Evolutionary conservation across 257 asterid species (phyloP).

Genomic region (Lantana camara): DNA sequence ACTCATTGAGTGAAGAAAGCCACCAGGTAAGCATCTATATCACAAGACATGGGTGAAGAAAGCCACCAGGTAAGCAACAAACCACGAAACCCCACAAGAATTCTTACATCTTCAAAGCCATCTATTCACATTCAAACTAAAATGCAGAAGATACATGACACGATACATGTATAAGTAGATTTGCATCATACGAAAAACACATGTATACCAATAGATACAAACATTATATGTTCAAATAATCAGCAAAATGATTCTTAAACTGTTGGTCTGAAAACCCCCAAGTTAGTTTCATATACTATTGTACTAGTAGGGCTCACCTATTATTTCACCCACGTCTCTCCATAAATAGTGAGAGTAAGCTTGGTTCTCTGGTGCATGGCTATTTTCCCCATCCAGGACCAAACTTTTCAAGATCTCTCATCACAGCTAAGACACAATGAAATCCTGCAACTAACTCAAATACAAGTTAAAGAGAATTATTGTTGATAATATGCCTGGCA

Average conservation of each 20-base stretch:
- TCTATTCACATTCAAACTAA: background rate
- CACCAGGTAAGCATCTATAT: too few species aligned
- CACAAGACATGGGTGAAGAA: background rate
- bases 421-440: background rate
- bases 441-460: slow-evolving; percentile 7
- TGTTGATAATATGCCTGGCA: background rate
- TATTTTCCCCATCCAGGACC: too few species aligned
- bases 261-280: too few species aligned
- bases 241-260: too few species aligned
- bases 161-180: background rate
- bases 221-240: background rate
- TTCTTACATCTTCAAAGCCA: background rate
- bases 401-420: slow-evolving; percentile 1
- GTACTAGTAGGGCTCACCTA: too few species aligned
- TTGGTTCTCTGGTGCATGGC: too few species aligned
- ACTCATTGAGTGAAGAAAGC: too few species aligned
- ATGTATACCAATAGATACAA: too few species aligned
- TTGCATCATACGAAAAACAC: too few species aligned
- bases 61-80: background rate
- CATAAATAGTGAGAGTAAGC: too few species aligned
- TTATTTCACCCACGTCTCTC: too few species aligned
- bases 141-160: background rate
- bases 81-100: background rate
- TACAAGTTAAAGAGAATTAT: background rate
- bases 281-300: too few species aligned